Evolutionary conservation across 2,329 filamentous ascomycete genomes (phyloP), one percentile per base, ranked within the genome.

Genomic region (Macroventuria anomochaeta): DNA sequence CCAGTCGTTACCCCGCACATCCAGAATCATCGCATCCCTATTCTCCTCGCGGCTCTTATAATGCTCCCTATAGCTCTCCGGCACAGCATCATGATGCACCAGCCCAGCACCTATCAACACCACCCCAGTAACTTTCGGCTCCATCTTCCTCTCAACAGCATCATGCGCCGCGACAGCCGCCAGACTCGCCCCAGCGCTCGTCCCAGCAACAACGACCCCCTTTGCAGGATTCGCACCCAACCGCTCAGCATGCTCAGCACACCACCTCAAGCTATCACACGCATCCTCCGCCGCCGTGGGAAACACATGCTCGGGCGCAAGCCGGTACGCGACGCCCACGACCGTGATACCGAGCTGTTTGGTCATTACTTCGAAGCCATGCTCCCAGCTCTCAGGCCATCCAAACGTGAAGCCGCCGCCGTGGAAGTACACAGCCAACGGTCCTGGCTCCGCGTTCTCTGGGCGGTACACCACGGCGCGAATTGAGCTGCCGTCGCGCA

Each of bases 201-300:
- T 38, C 11, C 63, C 63, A 2, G 41, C 33, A 15, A 66, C 52
- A 29, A 66, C 46, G 36, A 64, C 61, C 0, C 63, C 63, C 20
- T 62, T 54, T 3, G 37, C 25, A 3, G 46, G 48, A 36, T 59
- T 46, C 21, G 55, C 61, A 10, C 49, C 46, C 7, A 65, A 33
- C 4, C 20, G 43, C 20, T 33, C 18, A 12, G 55, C 51, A 25
- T 66, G 56, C 26, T 57, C 44, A 0, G 49, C 59, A 29, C 47
- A 58, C 63, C 63, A 66, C 46, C 59, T 40, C 40, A 59, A 21
- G 7, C 49, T 32, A 49, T 58, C 53, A 15, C 28, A 33, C 1
- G 51, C 57, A 38, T 59, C 51, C 10, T 56, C 7, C 15, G 29
- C 46, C 34, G 53, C 32, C 10, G 50, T 43, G 2, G 61, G 58